phyloP scores from a whole-genome alignment of 192 early-diverging fungal species.

The Phlyctochytrium arcticum region DNA sequence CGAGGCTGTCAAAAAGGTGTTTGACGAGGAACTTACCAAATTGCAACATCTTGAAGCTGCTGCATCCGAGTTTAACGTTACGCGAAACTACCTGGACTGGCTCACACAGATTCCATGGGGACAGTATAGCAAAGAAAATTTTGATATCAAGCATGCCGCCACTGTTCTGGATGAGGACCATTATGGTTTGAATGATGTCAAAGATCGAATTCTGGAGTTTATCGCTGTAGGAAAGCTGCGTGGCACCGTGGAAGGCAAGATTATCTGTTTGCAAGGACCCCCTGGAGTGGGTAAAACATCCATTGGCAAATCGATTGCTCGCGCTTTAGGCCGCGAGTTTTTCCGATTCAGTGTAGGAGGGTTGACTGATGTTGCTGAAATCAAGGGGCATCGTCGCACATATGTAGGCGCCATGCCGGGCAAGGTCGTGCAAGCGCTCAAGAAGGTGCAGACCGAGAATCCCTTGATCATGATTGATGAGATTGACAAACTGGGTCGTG shows the following conservation, averaged over 20 bases:
- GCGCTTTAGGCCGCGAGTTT: slow-evolving; percentile 89
- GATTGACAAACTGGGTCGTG: slow-evolving; percentile 91
- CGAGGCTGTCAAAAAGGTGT: slow-evolving; percentile 85
- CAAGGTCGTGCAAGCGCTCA: slow-evolving; percentile 97
- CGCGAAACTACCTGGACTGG: slow-evolving; percentile 99
- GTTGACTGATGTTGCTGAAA: slow-evolving; percentile 96
- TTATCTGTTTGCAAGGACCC: slow-evolving; percentile 97
- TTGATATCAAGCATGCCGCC: slow-evolving; percentile 81
- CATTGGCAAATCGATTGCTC: slow-evolving; percentile 96
- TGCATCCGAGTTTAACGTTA: slow-evolving; percentile 98
- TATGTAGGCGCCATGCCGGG: slow-evolving; percentile 99
- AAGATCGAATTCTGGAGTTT: slow-evolving; percentile 98
- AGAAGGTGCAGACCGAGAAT: slow-evolving; percentile 98
- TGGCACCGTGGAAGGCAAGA: slow-evolving; percentile 97
- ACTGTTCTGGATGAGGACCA: slow-evolving; percentile 97
- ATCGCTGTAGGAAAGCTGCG: slow-evolving; percentile 96
- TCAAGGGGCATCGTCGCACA: slow-evolving; percentile 97
- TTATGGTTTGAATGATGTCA: slow-evolving; percentile 99
- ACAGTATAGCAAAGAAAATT: slow-evolving; percentile 83
- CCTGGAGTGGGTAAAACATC: slow-evolving; percentile 97
- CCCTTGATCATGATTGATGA: slow-evolving; percentile 98
- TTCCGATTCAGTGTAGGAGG: slow-evolving; percentile 98
- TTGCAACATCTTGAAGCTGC: slow-evolving; percentile 89
- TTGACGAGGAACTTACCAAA: slow-evolving; percentile 96
- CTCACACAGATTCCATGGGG: slow-evolving; percentile 98